Percentiles rank a stretch among this genome's conserved stretches.
Conservation (phyloP, 495 filamentous ascomycete species). For the Penicillium ucsense region DNA sequence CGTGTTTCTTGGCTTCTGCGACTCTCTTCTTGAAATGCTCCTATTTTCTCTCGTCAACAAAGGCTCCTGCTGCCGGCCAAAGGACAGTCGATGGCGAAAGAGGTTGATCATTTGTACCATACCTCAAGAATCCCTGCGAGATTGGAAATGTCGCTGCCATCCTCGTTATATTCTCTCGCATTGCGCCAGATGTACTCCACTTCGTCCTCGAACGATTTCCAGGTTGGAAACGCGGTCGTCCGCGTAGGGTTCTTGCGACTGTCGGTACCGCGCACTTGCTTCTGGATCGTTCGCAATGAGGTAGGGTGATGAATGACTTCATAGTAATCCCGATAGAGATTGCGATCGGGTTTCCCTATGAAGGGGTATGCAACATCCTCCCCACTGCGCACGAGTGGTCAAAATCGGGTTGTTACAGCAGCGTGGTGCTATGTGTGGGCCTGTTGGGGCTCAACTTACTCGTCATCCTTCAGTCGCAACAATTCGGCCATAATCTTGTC, state of each 20-base stretch:
- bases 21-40: slow-evolving; percentile 54
- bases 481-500: slow-evolving; percentile 65
- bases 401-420: background rate
- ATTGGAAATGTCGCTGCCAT: slow-evolving; percentile 65
- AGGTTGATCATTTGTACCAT: slow-evolving; percentile 7
- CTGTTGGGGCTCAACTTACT: slow-evolving; percentile 30
- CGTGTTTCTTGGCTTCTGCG: slow-evolving; percentile 55
- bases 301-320: slow-evolving; percentile 63
- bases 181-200: slow-evolving; percentile 74
- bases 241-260: slow-evolving; percentile 54
- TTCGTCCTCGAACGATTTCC: slow-evolving; percentile 71
- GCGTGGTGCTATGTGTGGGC: too few species aligned
- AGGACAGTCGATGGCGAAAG: too few species aligned
- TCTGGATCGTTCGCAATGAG: slow-evolving; percentile 60
- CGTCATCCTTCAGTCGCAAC: slow-evolving; percentile 50
- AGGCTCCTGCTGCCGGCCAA: too few species aligned
- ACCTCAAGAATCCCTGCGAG: slow-evolving; percentile 71
- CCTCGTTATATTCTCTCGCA: slow-evolving; percentile 81
- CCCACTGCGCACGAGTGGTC: slow-evolving; percentile 10
- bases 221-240: slow-evolving; percentile 63
- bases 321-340: slow-evolving; percentile 55
- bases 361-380: slow-evolving; percentile 22
- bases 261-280: slow-evolving; percentile 57
- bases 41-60: slow-evolving; percentile 21
- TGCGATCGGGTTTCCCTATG: slow-evolving; percentile 24